phyloP scores from a whole-genome alignment of 306 rosid genomes.

The Vicia faba region DNA sequence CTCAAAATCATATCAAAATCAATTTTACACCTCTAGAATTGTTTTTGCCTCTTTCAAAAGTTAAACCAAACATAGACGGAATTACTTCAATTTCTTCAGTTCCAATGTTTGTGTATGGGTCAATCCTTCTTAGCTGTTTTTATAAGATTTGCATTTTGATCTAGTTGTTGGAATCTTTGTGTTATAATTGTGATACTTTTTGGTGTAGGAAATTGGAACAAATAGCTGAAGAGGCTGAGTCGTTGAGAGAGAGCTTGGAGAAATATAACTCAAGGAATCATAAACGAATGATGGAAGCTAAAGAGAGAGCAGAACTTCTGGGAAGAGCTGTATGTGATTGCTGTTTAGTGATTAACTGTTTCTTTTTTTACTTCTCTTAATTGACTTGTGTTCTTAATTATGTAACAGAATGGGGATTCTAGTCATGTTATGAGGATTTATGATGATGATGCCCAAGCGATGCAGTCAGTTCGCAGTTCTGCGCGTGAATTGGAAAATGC shows the following conservation, averaged over 20 bases:
- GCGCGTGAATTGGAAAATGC: slow-evolving; percentile 74
- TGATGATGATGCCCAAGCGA: slow-evolving; percentile 82
- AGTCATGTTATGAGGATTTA: slow-evolving; percentile 75
- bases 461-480: slow-evolving; percentile 67
- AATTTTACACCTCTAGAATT: too few species aligned
- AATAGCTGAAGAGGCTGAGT: slow-evolving; percentile 82
- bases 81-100: too few species aligned
- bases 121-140: not conserved
- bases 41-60: too few species aligned
- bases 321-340: slow-evolving; percentile 70
- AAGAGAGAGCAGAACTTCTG: slow-evolving; percentile 70
- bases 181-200: slow-evolving; percentile 8
- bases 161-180: slow-evolving; percentile 29
- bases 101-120: not conserved
- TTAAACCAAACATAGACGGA: too few species aligned
- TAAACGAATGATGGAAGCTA: slow-evolving; percentile 67
- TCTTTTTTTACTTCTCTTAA: slow-evolving; percentile 9
- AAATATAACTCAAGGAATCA: slow-evolving; percentile 61
- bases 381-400: not conserved
- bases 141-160: slow-evolving; percentile 29
- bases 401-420: slow-evolving; percentile 72
- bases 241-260: slow-evolving; percentile 73
- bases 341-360: slow-evolving; percentile 8
- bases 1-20: too few species aligned
- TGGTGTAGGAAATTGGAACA: slow-evolving; percentile 81